Percentiles rank a stretch among this genome's conserved stretches.
Evolutionary conservation across 2,329 filamentous ascomycete species (phyloP).

Genomic region (Claviceps digitariae): DNA sequence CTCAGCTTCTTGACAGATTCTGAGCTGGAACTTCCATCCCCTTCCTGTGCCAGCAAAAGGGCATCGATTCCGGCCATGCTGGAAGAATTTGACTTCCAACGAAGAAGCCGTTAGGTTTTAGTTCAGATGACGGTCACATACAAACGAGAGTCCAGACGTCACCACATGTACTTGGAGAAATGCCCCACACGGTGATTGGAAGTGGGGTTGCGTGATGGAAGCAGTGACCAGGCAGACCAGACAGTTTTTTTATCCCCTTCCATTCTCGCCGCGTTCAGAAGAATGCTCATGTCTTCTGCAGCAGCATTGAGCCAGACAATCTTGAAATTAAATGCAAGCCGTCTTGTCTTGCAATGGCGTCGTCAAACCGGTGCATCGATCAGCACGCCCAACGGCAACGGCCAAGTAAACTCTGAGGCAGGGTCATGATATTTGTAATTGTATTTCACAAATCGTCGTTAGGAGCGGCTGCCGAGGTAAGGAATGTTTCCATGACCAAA

Average conservation of each 20-base stretch:
- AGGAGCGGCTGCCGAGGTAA: conserved; percentile 14
- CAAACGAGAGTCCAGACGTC: neutral
- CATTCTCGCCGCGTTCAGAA: neutral
- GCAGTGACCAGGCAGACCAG: neutral
- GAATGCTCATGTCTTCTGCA: neutral
- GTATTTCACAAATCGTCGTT: conserved; percentile 9
- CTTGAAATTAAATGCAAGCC: neutral
- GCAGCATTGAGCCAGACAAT: neutral
- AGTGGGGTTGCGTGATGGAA: neutral
- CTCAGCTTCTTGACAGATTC: conserved; percentile 3
- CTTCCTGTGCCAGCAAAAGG: conserved; percentile 18
- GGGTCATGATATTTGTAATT: neutral
- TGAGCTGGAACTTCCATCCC: conserved; percentile 6
- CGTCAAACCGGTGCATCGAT: neutral
- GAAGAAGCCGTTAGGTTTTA: neutral
- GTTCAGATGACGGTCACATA: conserved; percentile 2
- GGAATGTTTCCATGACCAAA: conserved; percentile 24
- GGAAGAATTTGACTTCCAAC: neutral
- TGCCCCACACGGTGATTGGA: neutral
- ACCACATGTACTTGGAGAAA: neutral
- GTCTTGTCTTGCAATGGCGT: too few relatives aligned
- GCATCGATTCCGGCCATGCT: conserved; percentile 23
- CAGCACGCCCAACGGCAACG: neutral
- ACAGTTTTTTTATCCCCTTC: neutral
- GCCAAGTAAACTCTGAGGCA: neutral